phyloP scores from a whole-genome alignment of 129 eudicot species.

The Pseudognaphalium luteoalbum region DNA sequence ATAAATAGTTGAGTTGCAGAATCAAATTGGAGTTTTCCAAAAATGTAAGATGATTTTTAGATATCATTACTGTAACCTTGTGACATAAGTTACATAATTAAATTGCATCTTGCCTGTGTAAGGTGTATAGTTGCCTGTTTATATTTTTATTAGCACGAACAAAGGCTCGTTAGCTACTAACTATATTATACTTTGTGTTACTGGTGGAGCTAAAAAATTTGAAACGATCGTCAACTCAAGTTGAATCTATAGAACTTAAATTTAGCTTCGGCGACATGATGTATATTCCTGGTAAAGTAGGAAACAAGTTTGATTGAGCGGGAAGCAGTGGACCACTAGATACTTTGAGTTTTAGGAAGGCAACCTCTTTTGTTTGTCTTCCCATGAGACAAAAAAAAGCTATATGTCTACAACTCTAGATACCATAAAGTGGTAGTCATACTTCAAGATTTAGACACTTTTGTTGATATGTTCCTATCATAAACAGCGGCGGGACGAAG shows the following conservation, averaged over 20 bases:
- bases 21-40: constrained; percentile 3
- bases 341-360: constrained; percentile 53
- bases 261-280: constrained; percentile 21
- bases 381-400: constrained; percentile 32
- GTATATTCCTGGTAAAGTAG: constrained; percentile 32
- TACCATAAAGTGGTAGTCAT: constrained; percentile 37
- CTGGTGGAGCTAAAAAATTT: constrained; percentile 5
- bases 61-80: constrained; percentile 12
- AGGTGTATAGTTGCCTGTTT: constrained; percentile 1
- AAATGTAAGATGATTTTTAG: constrained; percentile 12
- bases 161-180: background rate
- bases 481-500: constrained; percentile 16
- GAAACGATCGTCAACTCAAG: constrained; percentile 15
- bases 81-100: constrained; percentile 9
- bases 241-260: constrained; percentile 23
- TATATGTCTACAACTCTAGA: constrained; percentile 39
- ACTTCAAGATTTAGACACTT: constrained; percentile 32
- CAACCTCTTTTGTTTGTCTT: constrained; percentile 33
- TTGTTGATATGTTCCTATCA: constrained; percentile 23
- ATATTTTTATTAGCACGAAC: background rate
- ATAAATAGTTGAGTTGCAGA: constrained; percentile 9
- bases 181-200: background rate
- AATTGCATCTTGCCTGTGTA: constrained; percentile 15
- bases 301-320: constrained; percentile 30
- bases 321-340: constrained; percentile 36